A percentile compares a stretch with the other conserved stretches of the same genome.
Evolutionary conservation across 2,329 filamentous ascomycete genomes (phyloP).

Genomic region (Penicillium sp.): DNA sequence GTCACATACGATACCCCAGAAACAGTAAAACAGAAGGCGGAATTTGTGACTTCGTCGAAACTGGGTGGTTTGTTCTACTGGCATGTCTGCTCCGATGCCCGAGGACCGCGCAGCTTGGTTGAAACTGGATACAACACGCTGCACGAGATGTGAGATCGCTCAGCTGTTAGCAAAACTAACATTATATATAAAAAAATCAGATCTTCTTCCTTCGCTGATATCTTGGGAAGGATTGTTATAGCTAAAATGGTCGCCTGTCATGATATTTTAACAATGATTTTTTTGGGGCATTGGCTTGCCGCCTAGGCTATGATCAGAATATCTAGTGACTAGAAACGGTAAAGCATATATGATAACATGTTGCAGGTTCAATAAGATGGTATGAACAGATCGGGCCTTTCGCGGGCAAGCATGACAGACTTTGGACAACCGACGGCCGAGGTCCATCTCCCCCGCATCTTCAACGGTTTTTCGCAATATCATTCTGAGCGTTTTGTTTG

Average conservation of each 20-base stretch:
- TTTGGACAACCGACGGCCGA: conserved; percentile 16
- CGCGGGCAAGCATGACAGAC: background rate
- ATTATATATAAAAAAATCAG: background rate
- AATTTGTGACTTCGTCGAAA: conserved; percentile 67
- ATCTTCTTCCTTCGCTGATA: background rate
- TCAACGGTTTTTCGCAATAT: background rate
- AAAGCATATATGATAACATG: background rate
- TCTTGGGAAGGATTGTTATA: background rate
- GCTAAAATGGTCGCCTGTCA: too few species aligned
- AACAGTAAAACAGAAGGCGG: conserved; percentile 72
- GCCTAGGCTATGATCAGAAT: background rate
- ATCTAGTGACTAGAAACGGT: background rate
- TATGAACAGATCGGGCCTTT: background rate
- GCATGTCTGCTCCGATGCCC: conserved; percentile 70
- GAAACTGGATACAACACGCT: conserved; percentile 59
- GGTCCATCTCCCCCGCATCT: conserved; percentile 11
- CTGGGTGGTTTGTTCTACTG: conserved; percentile 79
- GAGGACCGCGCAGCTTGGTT: conserved; percentile 57
- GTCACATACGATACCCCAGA: conserved; percentile 76
- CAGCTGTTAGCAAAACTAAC: background rate
- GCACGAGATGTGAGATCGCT: conserved; percentile 38
- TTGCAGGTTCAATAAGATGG: background rate
- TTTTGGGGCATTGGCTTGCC: too few species aligned
- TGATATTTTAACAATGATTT: background rate
- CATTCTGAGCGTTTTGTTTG: background rate